These are phyloP conservation scores for Sporothrix globosa DNA, from an alignment of 2,329 filamentous ascomycete genomes.

Conservation along the genomic window DNA sequence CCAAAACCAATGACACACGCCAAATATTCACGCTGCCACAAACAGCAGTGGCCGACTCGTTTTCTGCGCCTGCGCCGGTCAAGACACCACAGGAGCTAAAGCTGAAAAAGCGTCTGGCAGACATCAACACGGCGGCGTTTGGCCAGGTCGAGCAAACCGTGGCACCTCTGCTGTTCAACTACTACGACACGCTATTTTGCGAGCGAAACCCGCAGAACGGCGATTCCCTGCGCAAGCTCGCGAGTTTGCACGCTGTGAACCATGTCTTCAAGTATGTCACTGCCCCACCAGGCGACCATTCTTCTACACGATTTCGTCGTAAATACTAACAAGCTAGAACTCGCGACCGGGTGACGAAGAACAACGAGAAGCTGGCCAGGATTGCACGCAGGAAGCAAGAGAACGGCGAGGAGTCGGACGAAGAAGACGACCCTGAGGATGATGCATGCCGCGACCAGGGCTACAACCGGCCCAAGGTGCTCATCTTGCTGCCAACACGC, in stretches of 20 bases:
- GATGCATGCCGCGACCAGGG: constrained; percentile 87
- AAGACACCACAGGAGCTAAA: constrained; percentile 54
- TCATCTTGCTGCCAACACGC: constrained; percentile 87
- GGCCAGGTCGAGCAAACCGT: constrained; percentile 65
- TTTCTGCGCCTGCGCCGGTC: constrained; percentile 45
- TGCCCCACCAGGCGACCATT: neutral
- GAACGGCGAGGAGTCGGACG: constrained; percentile 58
- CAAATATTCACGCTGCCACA: constrained; percentile 54
- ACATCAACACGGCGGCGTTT: constrained; percentile 59
- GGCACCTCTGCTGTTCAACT: constrained; percentile 75
- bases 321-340: constrained; percentile 55
- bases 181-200: constrained; percentile 78
- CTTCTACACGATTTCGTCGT: constrained; percentile 28
- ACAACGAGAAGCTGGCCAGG: constrained; percentile 77
- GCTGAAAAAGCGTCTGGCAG: constrained; percentile 71
- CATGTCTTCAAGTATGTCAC: constrained; percentile 77
- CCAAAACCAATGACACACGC: constrained; percentile 52
- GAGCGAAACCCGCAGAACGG: constrained; percentile 71
- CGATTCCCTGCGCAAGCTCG: constrained; percentile 67
- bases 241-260: constrained; percentile 84
- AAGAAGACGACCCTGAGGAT: constrained; percentile 64
- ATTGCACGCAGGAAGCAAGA: constrained; percentile 49
- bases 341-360: constrained; percentile 87
- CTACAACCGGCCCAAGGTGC: constrained; percentile 90
- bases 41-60: constrained; percentile 43